These are phyloP conservation scores for Trifolium subterraneum DNA, from an alignment of 306 rosid genomes.

Conservation along the genomic window DNA sequence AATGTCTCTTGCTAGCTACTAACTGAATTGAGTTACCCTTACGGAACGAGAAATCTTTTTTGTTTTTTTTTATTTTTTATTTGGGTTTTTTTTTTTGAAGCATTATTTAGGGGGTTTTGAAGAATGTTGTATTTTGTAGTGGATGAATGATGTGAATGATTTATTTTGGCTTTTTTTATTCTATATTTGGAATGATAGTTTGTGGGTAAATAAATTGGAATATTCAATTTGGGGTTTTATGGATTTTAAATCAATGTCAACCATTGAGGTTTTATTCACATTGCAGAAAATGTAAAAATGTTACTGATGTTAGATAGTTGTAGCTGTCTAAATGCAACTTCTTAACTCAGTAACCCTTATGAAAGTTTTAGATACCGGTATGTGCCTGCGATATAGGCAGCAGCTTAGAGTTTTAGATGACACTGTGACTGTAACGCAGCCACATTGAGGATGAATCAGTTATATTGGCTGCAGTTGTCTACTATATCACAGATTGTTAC, in stretches of 20 bases:
- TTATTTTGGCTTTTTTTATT: neutral
- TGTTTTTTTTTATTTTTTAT: too few species aligned
- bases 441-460: neutral
- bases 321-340: neutral
- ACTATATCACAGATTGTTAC: neutral
- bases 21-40: too few species aligned
- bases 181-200: conserved; percentile 2
- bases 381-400: neutral
- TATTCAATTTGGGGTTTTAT: conserved; percentile 16
- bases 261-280: neutral
- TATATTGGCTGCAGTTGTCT: neutral
- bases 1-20: too few species aligned
- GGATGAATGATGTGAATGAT: too few species aligned
- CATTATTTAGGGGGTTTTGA: too few species aligned
- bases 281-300: neutral
- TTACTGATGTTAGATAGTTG: neutral
- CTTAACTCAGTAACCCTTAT: neutral
- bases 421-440: neutral
- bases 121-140: too few species aligned
- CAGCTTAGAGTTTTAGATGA: neutral
- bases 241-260: neutral
- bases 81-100: too few species aligned
- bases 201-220: conserved; percentile 11
- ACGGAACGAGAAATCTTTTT: too few species aligned
- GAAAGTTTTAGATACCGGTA: neutral